Percentiles rank a stretch among this genome's conserved stretches.
Evolutionary conservation across 768 basidiomycete genomes (phyloP).

Genomic region (Chiua virens): DNA sequence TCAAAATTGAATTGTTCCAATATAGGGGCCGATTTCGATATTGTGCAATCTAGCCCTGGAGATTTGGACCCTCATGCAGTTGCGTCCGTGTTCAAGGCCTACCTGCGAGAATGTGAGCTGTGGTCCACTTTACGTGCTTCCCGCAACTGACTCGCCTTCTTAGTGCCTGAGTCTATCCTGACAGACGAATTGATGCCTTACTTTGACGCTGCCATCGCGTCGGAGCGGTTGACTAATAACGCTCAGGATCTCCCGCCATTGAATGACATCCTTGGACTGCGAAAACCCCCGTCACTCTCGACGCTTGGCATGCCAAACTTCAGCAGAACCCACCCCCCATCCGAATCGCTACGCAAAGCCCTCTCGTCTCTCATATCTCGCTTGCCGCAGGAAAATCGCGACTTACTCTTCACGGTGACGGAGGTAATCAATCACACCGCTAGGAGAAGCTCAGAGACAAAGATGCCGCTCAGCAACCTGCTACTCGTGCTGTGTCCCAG

Average conservation of each 20-base stretch:
- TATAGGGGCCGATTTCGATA: slow-evolving; percentile 82
- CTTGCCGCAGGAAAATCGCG: slow-evolving; percentile 79
- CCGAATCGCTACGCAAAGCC: slow-evolving; percentile 53
- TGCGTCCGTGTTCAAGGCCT: slow-evolving; percentile 90
- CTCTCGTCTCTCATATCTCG: slow-evolving; percentile 63
- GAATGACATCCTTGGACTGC: slow-evolving; percentile 42
- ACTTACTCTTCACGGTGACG: slow-evolving; percentile 78
- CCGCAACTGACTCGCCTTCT: slow-evolving; percentile 6
- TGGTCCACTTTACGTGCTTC: background rate
- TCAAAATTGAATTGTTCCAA: slow-evolving; percentile 9
- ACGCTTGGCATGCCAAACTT: slow-evolving; percentile 76
- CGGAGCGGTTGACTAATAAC: slow-evolving; percentile 43
- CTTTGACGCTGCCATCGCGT: slow-evolving; percentile 76
- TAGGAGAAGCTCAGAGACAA: slow-evolving; percentile 65
- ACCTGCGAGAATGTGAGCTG: slow-evolving; percentile 83
- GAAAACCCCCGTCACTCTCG: slow-evolving; percentile 78
- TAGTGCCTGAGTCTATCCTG: slow-evolving; percentile 87
- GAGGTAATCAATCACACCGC: slow-evolving; percentile 80
- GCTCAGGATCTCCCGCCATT: slow-evolving; percentile 32
- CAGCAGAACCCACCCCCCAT: slow-evolving; percentile 58
- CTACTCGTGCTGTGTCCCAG: slow-evolving; percentile 87
- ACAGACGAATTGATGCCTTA: slow-evolving; percentile 67
- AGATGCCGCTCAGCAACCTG: slow-evolving; percentile 92
- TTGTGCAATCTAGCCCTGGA: slow-evolving; percentile 72
- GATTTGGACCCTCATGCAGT: slow-evolving; percentile 96